Base-by-base conservation (phyloP, 75 land plant genomes). In the Pseudotsuga menziesii region DNA sequence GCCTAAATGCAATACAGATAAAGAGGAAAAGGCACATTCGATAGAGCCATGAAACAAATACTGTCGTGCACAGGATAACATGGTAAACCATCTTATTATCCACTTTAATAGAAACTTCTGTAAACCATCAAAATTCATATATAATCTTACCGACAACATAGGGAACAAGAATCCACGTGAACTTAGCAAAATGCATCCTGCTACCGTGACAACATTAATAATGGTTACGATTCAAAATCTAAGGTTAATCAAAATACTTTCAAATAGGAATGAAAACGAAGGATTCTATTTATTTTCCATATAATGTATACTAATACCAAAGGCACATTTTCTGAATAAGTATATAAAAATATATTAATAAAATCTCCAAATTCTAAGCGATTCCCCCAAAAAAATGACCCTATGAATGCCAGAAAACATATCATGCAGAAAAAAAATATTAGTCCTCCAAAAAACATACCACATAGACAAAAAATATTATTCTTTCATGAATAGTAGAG, bases 71-170 rank as follows among this genome's bases (percentile, higher is more conserved):
- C 8, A 88, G 73, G 5, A 88, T 58, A 8, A 60, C 60, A 41
- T 86, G 78, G 74, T 84, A 82, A 11, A 83, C 22, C 14, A 55
- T 73, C 8, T 66, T 70, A 74, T 84, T 83, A 2, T 89, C 89
- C 41, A 93, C 76, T 16, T 80, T 48, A 5, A 75, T 57, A 12
- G 84, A 79, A 36, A 87, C 91, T 55, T 87, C 67, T 71, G 36
- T 59, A 79, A 85, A 92, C 98, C 98, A 94, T 95, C 95, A 90
- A 17, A 93, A 26, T 75, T 89, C 86, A 82, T 86, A 88, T 12
- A 80, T 84, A 36, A 73, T 25, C 75, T 89, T 88, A 1, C 76
- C 87, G 0, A 80, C 36, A 63, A 93, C 81, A 77, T 80, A 78
- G 54, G 93, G 93, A n/a, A 93, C 76, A 22, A 91, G 80, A 76